A percentile compares a stretch with the other conserved stretches of the same genome.
phyloP scores from a whole-genome alignment of 1,284 basidiomycete genomes.

The Phylloboletellus chloephorus region DNA sequence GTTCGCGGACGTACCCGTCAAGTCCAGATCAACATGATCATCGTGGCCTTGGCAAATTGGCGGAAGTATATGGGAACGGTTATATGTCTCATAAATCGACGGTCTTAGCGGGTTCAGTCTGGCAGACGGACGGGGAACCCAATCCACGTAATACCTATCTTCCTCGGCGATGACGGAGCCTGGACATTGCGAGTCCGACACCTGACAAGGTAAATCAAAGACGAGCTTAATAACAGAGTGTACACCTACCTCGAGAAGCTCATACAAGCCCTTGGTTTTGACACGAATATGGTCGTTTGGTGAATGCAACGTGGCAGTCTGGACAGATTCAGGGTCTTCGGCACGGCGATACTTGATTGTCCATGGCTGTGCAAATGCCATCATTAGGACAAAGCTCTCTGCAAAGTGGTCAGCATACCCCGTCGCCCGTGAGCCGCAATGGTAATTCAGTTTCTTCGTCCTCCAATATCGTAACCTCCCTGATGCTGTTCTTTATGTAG shows the following conservation, averaged over 20 bases:
- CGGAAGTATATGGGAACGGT: conserved; percentile 64
- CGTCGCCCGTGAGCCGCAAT: conserved; percentile 80
- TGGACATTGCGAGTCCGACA: conserved; percentile 80
- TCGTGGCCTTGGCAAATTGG: conserved; percentile 78
- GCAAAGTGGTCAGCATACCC: conserved; percentile 45
- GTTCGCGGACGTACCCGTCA: conserved; percentile 52
- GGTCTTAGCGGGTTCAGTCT: conserved; percentile 52
- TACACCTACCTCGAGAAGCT: conserved; percentile 58
- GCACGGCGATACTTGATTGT: conserved; percentile 64
- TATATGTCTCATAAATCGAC: conserved; percentile 51
- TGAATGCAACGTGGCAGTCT: conserved; percentile 47
- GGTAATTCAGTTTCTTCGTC: conserved; percentile 70
- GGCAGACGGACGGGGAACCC: conserved; percentile 69
- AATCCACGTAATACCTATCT: conserved; percentile 66
- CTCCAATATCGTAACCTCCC: conserved; percentile 69
- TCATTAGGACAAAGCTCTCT: conserved; percentile 8
- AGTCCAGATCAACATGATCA: conserved; percentile 75
- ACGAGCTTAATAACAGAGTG: background rate
- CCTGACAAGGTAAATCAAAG: conserved; percentile 37
- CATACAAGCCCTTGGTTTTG: conserved; percentile 68
- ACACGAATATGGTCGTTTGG: conserved; percentile 73
- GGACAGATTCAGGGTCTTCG: conserved; percentile 43
- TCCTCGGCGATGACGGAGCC: conserved; percentile 62
- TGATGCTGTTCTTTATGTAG: conserved; percentile 56
- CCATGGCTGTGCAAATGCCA: conserved; percentile 63